A percentile compares a stretch with the other conserved stretches of the same genome.
phyloP scores from a whole-genome alignment of 495 filamentous ascomycete genomes.

The Durotheca rogersii region DNA sequence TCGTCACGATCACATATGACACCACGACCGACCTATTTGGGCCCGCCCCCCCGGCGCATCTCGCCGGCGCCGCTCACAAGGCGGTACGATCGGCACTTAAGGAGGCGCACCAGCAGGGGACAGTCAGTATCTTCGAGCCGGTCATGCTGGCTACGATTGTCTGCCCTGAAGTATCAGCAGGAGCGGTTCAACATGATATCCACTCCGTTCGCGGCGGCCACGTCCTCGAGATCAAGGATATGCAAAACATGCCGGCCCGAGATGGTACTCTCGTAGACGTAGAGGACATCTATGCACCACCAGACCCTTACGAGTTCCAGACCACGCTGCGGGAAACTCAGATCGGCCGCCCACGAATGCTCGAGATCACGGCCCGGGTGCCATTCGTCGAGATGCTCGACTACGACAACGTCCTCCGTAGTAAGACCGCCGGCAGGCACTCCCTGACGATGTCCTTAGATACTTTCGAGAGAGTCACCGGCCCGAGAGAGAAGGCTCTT shows the following conservation, averaged over 20 bases:
- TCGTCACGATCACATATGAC: constrained; percentile 69
- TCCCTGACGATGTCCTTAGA: constrained; percentile 91
- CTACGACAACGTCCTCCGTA: constrained; percentile 86
- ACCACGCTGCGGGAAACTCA: constrained; percentile 43
- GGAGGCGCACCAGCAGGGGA: constrained; percentile 47
- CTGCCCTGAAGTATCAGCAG: constrained; percentile 77
- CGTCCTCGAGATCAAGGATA: constrained; percentile 76
- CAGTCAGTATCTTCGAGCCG: constrained; percentile 79
- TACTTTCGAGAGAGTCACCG: constrained; percentile 81
- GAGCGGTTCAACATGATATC: constrained; percentile 88
- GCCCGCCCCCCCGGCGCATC: constrained; percentile 65
- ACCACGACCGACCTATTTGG: constrained; percentile 64
- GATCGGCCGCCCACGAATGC: constrained; percentile 44
- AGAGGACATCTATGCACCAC: constrained; percentile 75
- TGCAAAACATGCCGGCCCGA: constrained; percentile 34
- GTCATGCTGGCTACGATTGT: constrained; percentile 84
- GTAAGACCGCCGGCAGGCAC: constrained; percentile 83
- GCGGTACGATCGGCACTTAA: constrained; percentile 68
- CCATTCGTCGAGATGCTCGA: constrained; percentile 97
- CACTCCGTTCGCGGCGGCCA: constrained; percentile 78
- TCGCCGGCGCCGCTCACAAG: constrained; percentile 73
- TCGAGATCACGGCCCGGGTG: constrained; percentile 74
- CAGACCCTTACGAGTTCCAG: constrained; percentile 73
- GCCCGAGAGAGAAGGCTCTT: constrained; percentile 49
- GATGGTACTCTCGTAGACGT: constrained; percentile 57